These are phyloP conservation scores for Penicillium sp. DNA, from an alignment of 2,329 filamentous ascomycete species.

Conservation along the genomic window DNA sequence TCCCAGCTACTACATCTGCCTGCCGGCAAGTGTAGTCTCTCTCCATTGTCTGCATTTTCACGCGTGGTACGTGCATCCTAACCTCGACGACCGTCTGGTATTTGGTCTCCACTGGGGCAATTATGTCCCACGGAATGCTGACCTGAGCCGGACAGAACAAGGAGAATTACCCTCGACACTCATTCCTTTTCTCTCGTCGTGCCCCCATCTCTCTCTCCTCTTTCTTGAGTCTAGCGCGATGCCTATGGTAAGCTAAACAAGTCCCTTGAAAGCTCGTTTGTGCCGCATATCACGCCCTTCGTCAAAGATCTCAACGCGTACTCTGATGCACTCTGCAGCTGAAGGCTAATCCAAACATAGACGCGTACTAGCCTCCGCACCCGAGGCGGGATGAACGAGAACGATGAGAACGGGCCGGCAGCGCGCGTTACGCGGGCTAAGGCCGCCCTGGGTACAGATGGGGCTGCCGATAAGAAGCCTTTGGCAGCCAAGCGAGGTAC, in stretches of 20 bases:
- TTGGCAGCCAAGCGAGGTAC: conserved; percentile 72
- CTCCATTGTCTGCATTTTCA: conserved; percentile 35
- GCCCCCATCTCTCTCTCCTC: conserved; percentile 25
- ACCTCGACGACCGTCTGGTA: conserved; percentile 34
- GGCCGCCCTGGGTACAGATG: conserved; percentile 63
- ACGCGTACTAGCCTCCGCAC: conserved; percentile 69
- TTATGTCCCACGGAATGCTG: conserved; percentile 42
- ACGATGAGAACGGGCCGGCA: conserved; percentile 83
- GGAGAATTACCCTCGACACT: conserved; percentile 29
- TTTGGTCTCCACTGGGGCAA: conserved; percentile 36
- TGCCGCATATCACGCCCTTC: background rate
- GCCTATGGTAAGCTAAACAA: conserved; percentile 58
- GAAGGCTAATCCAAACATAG: conserved; percentile 44
- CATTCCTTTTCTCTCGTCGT: conserved; percentile 26
- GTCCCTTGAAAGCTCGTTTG: conserved; percentile 7
- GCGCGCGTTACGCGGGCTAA: conserved; percentile 93
- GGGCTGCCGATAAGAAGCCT: conserved; percentile 64
- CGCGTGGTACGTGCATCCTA: conserved; percentile 42
- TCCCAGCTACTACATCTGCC: conserved; percentile 20
- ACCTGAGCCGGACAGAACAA: conserved; percentile 34
- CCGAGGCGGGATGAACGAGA: conserved; percentile 84
- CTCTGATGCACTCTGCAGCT: background rate
- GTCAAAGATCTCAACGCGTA: conserved; percentile 15
- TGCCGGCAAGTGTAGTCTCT: conserved; percentile 27
- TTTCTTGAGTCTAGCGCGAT: conserved; percentile 48